These are phyloP conservation scores for Solanum habrochaites DNA, from an alignment of 257 asterid species.

Conservation along the genomic window DNA sequence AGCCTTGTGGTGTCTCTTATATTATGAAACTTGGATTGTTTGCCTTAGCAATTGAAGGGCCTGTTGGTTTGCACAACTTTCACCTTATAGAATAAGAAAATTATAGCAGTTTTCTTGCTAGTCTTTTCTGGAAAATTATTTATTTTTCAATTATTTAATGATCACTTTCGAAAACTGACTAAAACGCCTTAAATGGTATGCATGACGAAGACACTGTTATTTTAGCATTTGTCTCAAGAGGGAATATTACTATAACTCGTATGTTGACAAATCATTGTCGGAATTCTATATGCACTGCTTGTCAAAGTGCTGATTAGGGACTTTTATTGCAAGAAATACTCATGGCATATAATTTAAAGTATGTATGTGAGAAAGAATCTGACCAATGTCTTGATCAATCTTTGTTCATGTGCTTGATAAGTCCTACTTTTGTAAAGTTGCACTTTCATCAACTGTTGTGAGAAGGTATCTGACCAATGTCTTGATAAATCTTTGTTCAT, in stretches of 20 bases:
- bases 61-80: not conserved
- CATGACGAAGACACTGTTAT: not conserved
- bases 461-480: not conserved
- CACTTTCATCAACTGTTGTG: not conserved
- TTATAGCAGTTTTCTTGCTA: not conserved
- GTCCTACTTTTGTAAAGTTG: not conserved
- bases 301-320: not conserved
- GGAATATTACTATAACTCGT: not conserved
- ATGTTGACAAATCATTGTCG: not conserved
- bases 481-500: not conserved
- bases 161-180: not conserved
- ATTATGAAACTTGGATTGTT: not conserved
- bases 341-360: not conserved
- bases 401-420: not conserved
- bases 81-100: not conserved
- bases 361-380: not conserved
- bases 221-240: not conserved
- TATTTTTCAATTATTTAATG: not conserved
- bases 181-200: not conserved
- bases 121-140: not conserved
- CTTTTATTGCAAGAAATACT: not conserved
- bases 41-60: not conserved
- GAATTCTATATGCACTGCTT: not conserved
- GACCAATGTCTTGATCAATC: not conserved
- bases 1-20: not conserved